Evolutionary conservation across 139 green algal species (phyloP), one percentile per base, ranked within the genome.

Genomic region (Auxenochlorella pyrenoidosa): DNA sequence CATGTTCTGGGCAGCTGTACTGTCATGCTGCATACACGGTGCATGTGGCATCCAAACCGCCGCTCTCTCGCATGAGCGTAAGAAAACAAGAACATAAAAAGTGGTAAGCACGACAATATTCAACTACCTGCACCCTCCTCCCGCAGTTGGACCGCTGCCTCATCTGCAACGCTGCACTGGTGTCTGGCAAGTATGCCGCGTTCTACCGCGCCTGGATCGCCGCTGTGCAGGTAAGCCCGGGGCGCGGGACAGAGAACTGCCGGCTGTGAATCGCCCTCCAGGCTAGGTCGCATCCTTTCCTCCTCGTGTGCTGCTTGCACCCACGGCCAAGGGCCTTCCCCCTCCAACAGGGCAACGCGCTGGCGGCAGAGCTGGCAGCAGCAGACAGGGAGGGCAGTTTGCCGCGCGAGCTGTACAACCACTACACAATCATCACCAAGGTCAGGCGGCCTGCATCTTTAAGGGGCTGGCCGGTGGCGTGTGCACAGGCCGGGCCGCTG

Each of bases 371-470:
- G 75, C 75, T 81, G 30, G 75, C 75, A 26, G 75, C 30, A 13
- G 75, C 43, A 16, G 75, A 60, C 40, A 15, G 8, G 30, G 44
- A 22, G 43, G 75, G 75, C 26, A 47, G 51, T 43, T 43, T 81
- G 75, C 75, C 75, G 6, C 75, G 44, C 18, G 75, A 81, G 43
- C 43, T 81, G 12, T 81, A 63, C 75, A 81, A 81, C 44, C 75
- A 63, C 16, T 81, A 81, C 75, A 81, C 75, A 0, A 63, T 81
- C 43, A 63, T 81, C 3, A 47, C 38, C 21, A 60, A 63, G 75
- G 75, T 28, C 28, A 75, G 68, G 15, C 16, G 13, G 13, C 66
- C n/a, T n/a, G n/a, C n/a, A n/a, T n/a, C n/a, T n/a, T n/a, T n/a
- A n/a, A n/a, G n/a, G n/a, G n/a, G n/a, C n/a, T n/a, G n/a, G n/a